Base-by-base conservation (phyloP, 768 basidiomycete genomes). In the Lentinula raphanica region DNA sequence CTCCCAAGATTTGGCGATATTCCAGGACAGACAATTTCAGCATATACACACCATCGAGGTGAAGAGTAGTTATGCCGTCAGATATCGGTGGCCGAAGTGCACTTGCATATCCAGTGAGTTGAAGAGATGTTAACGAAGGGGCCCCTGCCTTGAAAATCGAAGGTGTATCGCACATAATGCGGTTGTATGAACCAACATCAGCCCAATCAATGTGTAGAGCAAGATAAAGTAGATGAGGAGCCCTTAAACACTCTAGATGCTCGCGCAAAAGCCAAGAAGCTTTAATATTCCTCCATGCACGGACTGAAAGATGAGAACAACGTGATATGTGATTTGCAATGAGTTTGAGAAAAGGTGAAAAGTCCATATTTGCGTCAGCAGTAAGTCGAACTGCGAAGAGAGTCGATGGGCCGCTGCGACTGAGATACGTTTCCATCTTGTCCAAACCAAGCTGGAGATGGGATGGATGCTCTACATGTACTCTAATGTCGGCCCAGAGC, bases 401-500 rank as follows among this genome's bases (percentile, higher is more conserved):
- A 62, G 72, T 74, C 11, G 68, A 62, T 9, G 57, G 63, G 3
- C 46, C 42, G 21, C 78, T 77, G 28, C 76, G 74, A 15, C 55
- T 58, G n/a, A 79, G 67, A 55, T 78, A 72, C 9, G 70, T 70
- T 36, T 58, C 40, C 23, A 65, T 54, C 21, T 63, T 62, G 17
- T 58, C 32, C 7, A 68, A 67, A 42, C 66, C 59, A 32, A 70
- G 59, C 15, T 68, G 59, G 39, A 62, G 60, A 29, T 67, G 60
- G 28, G 64, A 64, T 28, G 54, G 59, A 17, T 64, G 59, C 13
- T 68, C 64, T 21, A 77, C 59, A 23, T 56, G 65, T 55, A 77
- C 60, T 28, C 69, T 58, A 58, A 81, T 72, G 31, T 63, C 67
- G 38, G 70, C 74, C 82, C 82, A 83, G 1, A 82, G 65, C 3